Conservation (phyloP, 164 flowering plant genomes). For the Aristolochia contorta region DNA sequence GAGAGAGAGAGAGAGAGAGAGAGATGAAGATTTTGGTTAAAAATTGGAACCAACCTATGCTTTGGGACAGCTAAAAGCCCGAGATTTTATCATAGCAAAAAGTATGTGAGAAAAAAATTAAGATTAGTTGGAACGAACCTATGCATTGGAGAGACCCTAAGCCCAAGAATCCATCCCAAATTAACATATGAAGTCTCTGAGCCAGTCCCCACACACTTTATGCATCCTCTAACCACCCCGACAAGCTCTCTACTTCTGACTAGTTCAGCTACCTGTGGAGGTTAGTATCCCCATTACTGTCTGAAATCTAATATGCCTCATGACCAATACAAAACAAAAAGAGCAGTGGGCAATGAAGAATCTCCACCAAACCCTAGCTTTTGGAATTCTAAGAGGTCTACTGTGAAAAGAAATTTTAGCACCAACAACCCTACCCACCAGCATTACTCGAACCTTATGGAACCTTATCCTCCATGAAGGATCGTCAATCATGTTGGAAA, state of each 20-base stretch:
- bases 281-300: too few species aligned
- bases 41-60: constrained; percentile 20
- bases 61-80: constrained; percentile 47
- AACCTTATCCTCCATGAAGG: constrained; percentile 46
- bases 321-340: too few species aligned
- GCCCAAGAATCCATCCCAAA: constrained; percentile 51
- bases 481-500: constrained; percentile 38
- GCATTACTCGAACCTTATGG: constrained; percentile 34
- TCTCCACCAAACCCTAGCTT: too few species aligned
- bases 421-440: constrained; percentile 30
- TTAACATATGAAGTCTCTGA: constrained; percentile 20
- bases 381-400: too few species aligned
- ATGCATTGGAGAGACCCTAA: constrained; percentile 44
- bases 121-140: constrained; percentile 17
- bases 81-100: constrained; percentile 27
- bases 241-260: constrained; percentile 34
- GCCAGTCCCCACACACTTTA: constrained; percentile 36
- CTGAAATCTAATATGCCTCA: too few species aligned
- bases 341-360: not conserved
- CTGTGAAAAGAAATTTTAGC: not conserved
- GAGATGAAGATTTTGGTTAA: not conserved
- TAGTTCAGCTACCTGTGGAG: constrained; percentile 47
- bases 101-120: constrained; percentile 1
- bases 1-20: constrained; percentile 4
- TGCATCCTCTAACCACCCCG: constrained; percentile 47